Evolutionary conservation across 768 basidiomycete species (phyloP).

Genomic region (Suillus spraguei): DNA sequence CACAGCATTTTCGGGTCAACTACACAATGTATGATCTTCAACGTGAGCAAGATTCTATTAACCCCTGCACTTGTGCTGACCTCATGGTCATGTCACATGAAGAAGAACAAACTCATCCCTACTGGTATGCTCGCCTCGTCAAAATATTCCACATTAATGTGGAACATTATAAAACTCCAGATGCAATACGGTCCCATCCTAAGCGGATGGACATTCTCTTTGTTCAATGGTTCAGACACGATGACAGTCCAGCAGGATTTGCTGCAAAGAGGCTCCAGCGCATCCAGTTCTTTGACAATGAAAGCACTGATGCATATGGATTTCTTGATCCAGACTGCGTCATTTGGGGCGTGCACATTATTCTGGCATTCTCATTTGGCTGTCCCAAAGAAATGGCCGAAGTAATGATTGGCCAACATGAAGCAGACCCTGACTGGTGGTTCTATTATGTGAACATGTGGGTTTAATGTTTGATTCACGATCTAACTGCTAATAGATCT

Average conservation of each 20-base stretch:
- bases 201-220: slow-evolving; percentile 40
- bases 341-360: slow-evolving; percentile 42
- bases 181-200: no score
- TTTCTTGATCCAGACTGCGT: slow-evolving; percentile 47
- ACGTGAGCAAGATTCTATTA: slow-evolving; percentile 28
- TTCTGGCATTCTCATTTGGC: slow-evolving; percentile 41
- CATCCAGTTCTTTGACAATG: slow-evolving; percentile 38
- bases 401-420: slow-evolving; percentile 8
- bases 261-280: slow-evolving; percentile 32
- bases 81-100: slow-evolving; percentile 12
- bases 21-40: slow-evolving; percentile 35
- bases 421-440: slow-evolving; percentile 34
- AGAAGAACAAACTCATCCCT: slow-evolving; percentile 30
- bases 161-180: no score
- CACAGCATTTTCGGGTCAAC: slow-evolving; percentile 35
- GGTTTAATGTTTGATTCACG: slow-evolving; percentile 8
- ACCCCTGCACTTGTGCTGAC: slow-evolving; percentile 17
- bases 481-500: not conserved
- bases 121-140: slow-evolving; percentile 39
- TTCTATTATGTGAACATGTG: slow-evolving; percentile 39
- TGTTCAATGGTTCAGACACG: slow-evolving; percentile 41
- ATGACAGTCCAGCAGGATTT: slow-evolving; percentile 30
- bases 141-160: slow-evolving; percentile 22
- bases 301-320: slow-evolving; percentile 39
- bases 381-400: slow-evolving; percentile 14